Conservation (phyloP, 257 asterid genomes). For the Handroanthus guayacan region DNA sequence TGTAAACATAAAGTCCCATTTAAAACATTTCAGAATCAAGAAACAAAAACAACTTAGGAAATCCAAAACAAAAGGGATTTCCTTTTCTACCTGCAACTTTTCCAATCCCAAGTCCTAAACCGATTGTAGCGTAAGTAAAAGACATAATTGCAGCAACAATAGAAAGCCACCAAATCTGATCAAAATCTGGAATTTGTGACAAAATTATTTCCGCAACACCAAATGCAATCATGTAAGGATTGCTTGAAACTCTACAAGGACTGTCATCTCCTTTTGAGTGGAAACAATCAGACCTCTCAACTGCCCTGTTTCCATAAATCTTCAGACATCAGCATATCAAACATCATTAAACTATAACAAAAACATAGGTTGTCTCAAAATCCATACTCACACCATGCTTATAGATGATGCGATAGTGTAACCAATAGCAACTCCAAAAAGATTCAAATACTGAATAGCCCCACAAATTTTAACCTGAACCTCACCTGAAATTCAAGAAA, state of each 20-base stretch:
- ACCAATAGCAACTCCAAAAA: constrained; percentile 52
- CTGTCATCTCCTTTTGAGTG: constrained; percentile 44
- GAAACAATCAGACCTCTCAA: constrained; percentile 51
- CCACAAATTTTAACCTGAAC: constrained; percentile 49
- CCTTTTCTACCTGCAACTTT: constrained; percentile 58
- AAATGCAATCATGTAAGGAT: constrained; percentile 73
- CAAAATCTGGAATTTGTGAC: constrained; percentile 85
- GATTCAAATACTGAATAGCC: constrained; percentile 51
- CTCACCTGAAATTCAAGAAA: constrained; percentile 48
- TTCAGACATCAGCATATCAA: neutral
- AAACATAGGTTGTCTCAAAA: neutral
- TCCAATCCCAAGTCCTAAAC: constrained; percentile 79
- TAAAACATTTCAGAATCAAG: neutral
- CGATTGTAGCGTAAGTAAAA: constrained; percentile 74
- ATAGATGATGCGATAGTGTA: constrained; percentile 58
- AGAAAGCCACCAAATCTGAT: constrained; percentile 86
- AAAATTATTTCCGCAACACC: constrained; percentile 65
- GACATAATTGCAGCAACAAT: constrained; percentile 86
- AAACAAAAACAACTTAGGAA: neutral
- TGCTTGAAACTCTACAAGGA: constrained; percentile 55
- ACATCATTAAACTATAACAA: neutral
- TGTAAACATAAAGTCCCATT: constrained; percentile 12
- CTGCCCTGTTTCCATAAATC: constrained; percentile 46
- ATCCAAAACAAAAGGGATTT: neutral
- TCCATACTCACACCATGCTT: constrained; percentile 50